phyloP scores from a whole-genome alignment of 768 basidiomycete genomes.

The Mycena vulgaris region DNA sequence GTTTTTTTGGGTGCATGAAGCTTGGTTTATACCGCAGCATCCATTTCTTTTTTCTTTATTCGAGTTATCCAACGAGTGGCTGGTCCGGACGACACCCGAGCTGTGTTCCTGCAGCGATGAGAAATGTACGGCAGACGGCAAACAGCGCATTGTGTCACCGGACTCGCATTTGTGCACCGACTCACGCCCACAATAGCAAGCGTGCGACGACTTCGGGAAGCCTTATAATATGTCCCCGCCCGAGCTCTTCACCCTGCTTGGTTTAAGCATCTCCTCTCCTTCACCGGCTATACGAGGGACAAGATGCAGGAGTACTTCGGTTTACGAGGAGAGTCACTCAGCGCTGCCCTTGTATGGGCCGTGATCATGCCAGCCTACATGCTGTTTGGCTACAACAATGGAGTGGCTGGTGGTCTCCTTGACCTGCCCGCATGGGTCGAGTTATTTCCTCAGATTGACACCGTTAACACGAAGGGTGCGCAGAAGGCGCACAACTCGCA shows the following conservation, averaged over 20 bases:
- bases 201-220: neutral
- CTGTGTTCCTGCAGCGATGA: no score
- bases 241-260: neutral
- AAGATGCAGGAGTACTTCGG: constrained; percentile 37
- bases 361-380: constrained; percentile 37
- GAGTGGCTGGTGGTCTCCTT: constrained; percentile 36
- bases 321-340: constrained; percentile 35
- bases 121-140: no score
- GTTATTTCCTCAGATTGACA: constrained; percentile 37
- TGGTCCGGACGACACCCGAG: neutral
- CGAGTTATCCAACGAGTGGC: no score
- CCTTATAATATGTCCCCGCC: neutral
- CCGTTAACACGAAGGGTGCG: constrained; percentile 24
- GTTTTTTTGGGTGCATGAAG: no score
- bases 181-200: neutral
- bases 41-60: no score
- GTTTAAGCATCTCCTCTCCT: neutral
- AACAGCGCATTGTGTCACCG: neutral
- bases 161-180: neutral
- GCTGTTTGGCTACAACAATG: constrained; percentile 36
- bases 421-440: constrained; percentile 36
- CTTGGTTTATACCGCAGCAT: neutral
- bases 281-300: neutral
- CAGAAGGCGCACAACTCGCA: constrained; percentile 30
- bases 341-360: constrained; percentile 34